Conservation (phyloP, 148 eudicot species). For the Rhododendron griersonianum region DNA sequence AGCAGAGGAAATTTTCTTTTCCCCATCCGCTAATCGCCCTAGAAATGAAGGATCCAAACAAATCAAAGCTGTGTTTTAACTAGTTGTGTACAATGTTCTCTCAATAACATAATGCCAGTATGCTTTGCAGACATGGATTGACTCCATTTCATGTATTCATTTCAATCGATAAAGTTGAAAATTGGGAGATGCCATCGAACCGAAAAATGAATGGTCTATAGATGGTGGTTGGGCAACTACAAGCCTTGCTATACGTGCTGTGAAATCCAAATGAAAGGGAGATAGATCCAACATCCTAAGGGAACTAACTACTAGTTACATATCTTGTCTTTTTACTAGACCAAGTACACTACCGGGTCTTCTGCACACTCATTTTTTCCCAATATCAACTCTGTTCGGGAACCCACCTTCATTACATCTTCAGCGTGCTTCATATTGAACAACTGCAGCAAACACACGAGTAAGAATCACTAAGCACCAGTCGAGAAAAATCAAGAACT, state of each 20-base stretch:
- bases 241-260: no score
- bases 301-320: neutral
- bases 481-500: neutral
- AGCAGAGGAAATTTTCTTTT: neutral
- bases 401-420: neutral
- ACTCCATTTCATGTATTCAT: neutral
- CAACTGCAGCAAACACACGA: constrained; percentile 19
- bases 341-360: neutral
- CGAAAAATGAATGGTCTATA: no score
- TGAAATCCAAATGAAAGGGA: no score
- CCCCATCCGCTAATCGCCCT: neutral
- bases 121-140: neutral
- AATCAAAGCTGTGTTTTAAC: neutral
- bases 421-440: constrained; percentile 47
- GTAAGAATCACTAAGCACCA: neutral
- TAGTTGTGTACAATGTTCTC: neutral
- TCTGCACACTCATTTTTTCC: neutral
- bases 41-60: neutral
- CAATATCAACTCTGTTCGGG: neutral
- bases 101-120: neutral
- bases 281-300: neutral
- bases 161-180: no score
- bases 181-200: no score
- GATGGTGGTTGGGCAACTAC: no score
- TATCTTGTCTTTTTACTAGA: neutral